Evolutionary conservation across 2,329 filamentous ascomycete genomes (phyloP).

Genomic region (Paracorniculantispora psalliotae): DNA sequence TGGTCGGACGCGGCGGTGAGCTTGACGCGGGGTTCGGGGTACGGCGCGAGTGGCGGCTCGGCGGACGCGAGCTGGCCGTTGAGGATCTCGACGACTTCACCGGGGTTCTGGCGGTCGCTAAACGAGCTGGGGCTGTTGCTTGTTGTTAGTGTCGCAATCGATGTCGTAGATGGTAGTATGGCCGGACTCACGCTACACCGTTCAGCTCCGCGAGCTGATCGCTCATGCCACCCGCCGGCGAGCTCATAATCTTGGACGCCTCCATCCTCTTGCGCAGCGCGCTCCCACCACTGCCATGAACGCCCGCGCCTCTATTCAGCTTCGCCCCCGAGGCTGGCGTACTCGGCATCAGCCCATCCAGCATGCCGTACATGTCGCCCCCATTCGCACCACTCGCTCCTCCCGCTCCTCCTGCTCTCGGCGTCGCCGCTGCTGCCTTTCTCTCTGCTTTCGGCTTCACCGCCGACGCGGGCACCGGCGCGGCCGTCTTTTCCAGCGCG

Average conservation of each 20-base stretch:
- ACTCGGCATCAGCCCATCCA: conserved; percentile 64
- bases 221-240: conserved; percentile 28
- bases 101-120: conserved; percentile 69
- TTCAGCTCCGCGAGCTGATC: conserved; percentile 30
- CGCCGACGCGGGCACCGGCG: conserved; percentile 48
- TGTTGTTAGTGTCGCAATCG: too few species aligned
- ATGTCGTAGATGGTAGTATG: too few species aligned
- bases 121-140: conserved; percentile 48
- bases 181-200: conserved; percentile 25
- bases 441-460: conserved; percentile 49
- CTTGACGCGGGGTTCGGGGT: conserved; percentile 72
- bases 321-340: conserved; percentile 46
- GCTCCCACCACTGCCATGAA: conserved; percentile 22
- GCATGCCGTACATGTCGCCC: conserved; percentile 78
- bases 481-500: conserved; percentile 63
- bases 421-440: conserved; percentile 54
- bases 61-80: conserved; percentile 67
- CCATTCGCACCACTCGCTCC: conserved; percentile 39
- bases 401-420: conserved; percentile 53
- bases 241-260: conserved; percentile 27
- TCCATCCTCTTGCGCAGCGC: conserved; percentile 29
- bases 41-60: conserved; percentile 66
- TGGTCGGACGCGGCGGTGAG: conserved; percentile 82
- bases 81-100: conserved; percentile 76
- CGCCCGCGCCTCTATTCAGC: conserved; percentile 32